A percentile compares a stretch with the other conserved stretches of the same genome.
These are phyloP conservation scores for Akanthomyces uredinophilus DNA, from an alignment of 2,329 filamentous ascomycete genomes.

Conservation along the genomic window DNA sequence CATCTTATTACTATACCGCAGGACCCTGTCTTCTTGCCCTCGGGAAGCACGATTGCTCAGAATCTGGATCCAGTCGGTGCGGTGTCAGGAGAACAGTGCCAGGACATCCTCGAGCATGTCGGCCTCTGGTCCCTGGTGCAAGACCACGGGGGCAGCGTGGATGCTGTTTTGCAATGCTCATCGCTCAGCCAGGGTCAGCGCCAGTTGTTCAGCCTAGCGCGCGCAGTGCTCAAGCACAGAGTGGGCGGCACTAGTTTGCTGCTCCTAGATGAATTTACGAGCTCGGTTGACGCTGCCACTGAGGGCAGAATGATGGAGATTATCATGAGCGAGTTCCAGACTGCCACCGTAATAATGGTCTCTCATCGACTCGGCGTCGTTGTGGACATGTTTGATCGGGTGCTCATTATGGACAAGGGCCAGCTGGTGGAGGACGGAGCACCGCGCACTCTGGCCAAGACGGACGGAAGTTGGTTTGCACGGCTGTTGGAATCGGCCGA, in stretches of 20 bases:
- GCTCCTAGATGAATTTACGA: slow-evolving; percentile 40
- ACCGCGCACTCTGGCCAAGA: slow-evolving; percentile 22
- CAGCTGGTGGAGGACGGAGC: slow-evolving; percentile 36
- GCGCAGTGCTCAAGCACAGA: slow-evolving; percentile 42
- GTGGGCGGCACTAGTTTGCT: slow-evolving; percentile 28
- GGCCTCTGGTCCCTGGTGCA: slow-evolving; percentile 25
- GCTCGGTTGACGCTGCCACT: slow-evolving; percentile 37
- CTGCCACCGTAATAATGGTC: slow-evolving; percentile 50
- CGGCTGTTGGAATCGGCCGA: slow-evolving; percentile 19
- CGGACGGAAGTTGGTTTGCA: slow-evolving; percentile 25
- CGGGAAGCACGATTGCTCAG: slow-evolving; percentile 29
- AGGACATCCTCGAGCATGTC: slow-evolving; percentile 24
- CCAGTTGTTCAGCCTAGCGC: slow-evolving; percentile 55
- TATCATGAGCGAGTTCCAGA: slow-evolving; percentile 34
- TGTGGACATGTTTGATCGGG: slow-evolving; percentile 43
- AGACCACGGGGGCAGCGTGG: slow-evolving; percentile 22
- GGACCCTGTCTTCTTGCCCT: slow-evolving; percentile 41
- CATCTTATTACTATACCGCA: slow-evolving; percentile 43
- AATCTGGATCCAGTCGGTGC: slow-evolving; percentile 33
- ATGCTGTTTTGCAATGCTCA: slow-evolving; percentile 34
- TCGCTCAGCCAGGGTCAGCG: slow-evolving; percentile 50
- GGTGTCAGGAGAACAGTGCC: slow-evolving; percentile 24
- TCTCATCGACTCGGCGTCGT: slow-evolving; percentile 46
- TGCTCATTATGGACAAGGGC: slow-evolving; percentile 47
- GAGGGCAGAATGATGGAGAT: slow-evolving; percentile 38